Evolutionary conservation across 2,329 filamentous ascomycete genomes (phyloP), one percentile per base, ranked within the genome.

Genomic region (Parastagonospora nodorum): DNA sequence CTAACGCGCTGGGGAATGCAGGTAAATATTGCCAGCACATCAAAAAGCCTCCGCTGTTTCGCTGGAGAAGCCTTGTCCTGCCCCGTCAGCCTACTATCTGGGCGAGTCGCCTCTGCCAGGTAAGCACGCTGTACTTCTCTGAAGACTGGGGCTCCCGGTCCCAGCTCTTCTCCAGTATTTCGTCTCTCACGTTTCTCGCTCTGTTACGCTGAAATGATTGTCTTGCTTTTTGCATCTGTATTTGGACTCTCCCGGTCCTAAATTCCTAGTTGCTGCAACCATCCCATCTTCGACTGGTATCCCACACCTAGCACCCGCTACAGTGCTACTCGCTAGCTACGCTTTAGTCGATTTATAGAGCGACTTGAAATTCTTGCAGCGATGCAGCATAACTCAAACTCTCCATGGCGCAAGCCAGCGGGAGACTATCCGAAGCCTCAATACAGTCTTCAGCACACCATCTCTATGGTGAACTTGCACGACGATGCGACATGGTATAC

Each of bases 381-480:
- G 32, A 74, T 74, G 72, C 70, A 73, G 60, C 66, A 72, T 51
- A 56, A 50, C 40, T 67, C 65, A 7, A 69, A 65, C 50, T 70
- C 69, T 2, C 67, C 68, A 48, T 74, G 71, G 71, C 68, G 71
- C 32, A 60, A 61, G 36, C 61, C 65, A 42, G 58, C 61, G 11
- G 56, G 61, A 15, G 69, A 71, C 11, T 67, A 69, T 42, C 59
- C 63, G 14, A 73, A 72, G 45, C 66, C 66, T 30, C 67, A 73
- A 41, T 69, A 67, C 47, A 67, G 64, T 38, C 65, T 75, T 28
- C 65, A 69, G 46, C 71, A 74, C 47, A 71, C 71, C 37, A 68
- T 72, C 47, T 75, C 72, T 36, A 74, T 75, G 71, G 64, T 72
- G 42, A 74, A 75, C 53, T 62, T 75, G 46, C 72, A 73, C 51